A percentile compares a stretch with the other conserved stretches of the same genome.
Evolutionary conservation across 257 asterid species (phyloP).

Genomic region (Echites panduratus): DNA sequence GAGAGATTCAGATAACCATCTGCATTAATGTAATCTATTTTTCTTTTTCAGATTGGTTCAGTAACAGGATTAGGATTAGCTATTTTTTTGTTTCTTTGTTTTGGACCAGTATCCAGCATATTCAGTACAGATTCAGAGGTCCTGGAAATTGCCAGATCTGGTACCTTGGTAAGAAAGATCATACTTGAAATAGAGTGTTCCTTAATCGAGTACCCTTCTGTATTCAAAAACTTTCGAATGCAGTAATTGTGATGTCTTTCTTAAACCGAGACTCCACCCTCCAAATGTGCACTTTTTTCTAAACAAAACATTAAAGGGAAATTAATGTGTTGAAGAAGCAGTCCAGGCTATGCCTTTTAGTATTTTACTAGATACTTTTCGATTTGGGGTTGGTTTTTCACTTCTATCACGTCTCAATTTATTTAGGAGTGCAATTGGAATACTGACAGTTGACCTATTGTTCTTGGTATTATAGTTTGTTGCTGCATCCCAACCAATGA

Average conservation of each 20-base stretch:
- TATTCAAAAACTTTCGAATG: neutral
- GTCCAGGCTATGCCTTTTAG: neutral
- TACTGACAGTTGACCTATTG: neutral
- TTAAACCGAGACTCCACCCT: neutral
- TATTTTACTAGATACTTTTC: neutral
- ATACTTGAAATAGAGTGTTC: neutral
- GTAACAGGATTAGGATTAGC: slow-evolving; percentile 62
- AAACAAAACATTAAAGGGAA: no score
- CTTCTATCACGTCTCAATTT: neutral
- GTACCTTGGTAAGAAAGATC: slow-evolving; percentile 66
- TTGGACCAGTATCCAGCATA: slow-evolving; percentile 62
- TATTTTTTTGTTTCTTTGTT: slow-evolving; percentile 52
- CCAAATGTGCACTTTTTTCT: neutral
- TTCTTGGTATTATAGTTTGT: slow-evolving; percentile 50
- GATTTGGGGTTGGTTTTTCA: neutral
- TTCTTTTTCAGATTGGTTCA: slow-evolving; percentile 51
- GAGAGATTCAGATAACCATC: neutral
- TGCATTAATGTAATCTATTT: slow-evolving; percentile 7
- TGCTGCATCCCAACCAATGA: slow-evolving; percentile 87
- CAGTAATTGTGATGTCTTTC: neutral
- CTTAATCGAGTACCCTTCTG: neutral
- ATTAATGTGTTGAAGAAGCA: neutral
- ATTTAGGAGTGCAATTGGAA: neutral
- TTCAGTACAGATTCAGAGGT: slow-evolving; percentile 74
- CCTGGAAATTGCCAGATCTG: slow-evolving; percentile 64